A percentile compares a stretch with the other conserved stretches of the same genome.
Evolutionary conservation across 1,284 basidiomycete genomes (phyloP).

Genomic region (Heterobasidion occidentale): DNA sequence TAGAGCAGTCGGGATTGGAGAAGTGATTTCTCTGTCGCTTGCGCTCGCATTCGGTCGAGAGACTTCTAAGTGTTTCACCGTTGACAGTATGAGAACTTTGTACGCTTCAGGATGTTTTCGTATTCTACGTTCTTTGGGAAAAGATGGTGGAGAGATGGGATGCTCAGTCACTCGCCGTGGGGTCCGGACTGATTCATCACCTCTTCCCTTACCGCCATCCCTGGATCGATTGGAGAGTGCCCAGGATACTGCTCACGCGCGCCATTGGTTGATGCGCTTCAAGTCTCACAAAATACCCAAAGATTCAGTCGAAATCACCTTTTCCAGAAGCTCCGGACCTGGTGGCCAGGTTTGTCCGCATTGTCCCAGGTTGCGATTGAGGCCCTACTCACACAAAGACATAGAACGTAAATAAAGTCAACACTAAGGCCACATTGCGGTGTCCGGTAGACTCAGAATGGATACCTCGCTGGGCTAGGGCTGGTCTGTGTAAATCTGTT

Average conservation of each 20-base stretch:
- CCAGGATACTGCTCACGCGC: conserved; percentile 35
- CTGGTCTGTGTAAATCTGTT: conserved; percentile 45
- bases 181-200: background rate
- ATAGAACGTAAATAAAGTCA: conserved; percentile 79
- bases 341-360: conserved; percentile 57
- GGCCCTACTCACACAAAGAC: background rate
- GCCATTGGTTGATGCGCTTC: conserved; percentile 45
- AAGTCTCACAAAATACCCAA: conserved; percentile 34
- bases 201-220: conserved; percentile 27
- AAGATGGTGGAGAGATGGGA: background rate
- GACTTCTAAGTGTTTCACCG: background rate
- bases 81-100: background rate
- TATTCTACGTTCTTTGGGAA: background rate
- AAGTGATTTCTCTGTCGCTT: too few relatives aligned
- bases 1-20: too few relatives aligned
- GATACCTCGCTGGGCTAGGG: conserved; percentile 63
- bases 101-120: background rate
- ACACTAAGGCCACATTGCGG: conserved; percentile 64
- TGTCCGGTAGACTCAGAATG: conserved; percentile 48
- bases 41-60: too few relatives aligned
- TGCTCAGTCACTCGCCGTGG: background rate
- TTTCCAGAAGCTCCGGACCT: conserved; percentile 70
- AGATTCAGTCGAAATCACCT: conserved; percentile 47
- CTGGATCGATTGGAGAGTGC: conserved; percentile 25
- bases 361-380: background rate